These are phyloP conservation scores for Thelonectria olida DNA, from an alignment of 2,329 filamentous ascomycete genomes.

Conservation along the genomic window DNA sequence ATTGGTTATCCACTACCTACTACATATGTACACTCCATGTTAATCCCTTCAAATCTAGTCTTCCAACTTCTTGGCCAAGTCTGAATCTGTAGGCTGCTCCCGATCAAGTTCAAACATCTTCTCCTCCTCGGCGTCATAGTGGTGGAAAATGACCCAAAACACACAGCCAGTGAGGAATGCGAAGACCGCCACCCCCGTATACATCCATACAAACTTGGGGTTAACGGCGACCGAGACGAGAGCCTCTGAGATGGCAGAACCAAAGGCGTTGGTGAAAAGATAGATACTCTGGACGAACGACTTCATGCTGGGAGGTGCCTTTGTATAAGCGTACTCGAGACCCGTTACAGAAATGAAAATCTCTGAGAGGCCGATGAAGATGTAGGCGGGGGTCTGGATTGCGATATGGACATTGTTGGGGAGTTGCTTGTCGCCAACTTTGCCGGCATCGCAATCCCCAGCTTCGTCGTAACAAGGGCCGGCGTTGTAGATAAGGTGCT, in stretches of 20 bases:
- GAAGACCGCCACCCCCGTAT: conserved; percentile 62
- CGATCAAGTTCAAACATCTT: conserved; percentile 51
- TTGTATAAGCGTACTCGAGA: conserved; percentile 78
- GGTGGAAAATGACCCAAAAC: conserved; percentile 58
- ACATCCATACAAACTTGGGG: conserved; percentile 74
- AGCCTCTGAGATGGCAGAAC: conserved; percentile 68
- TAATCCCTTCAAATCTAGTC: conserved; percentile 12
- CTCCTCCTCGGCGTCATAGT: conserved; percentile 50
- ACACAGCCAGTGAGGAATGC: conserved; percentile 58
- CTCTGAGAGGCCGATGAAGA: conserved; percentile 67
- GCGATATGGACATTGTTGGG: conserved; percentile 62
- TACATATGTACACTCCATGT: not conserved
- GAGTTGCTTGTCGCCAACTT: conserved; percentile 42
- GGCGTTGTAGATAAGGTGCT: conserved; percentile 66
- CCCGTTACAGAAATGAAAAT: conserved; percentile 74
- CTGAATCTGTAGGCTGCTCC: conserved; percentile 41
- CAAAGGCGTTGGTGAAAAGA: conserved; percentile 67
- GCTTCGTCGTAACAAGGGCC: conserved; percentile 61
- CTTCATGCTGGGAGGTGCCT: conserved; percentile 75
- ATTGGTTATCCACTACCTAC: too few relatives aligned
- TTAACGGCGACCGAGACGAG: conserved; percentile 68
- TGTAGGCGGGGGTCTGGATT: conserved; percentile 62
- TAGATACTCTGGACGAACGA: conserved; percentile 68
- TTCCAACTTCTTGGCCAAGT: conserved; percentile 29
- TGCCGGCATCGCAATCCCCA: conserved; percentile 47